Percentiles rank a stretch among this genome's conserved stretches.
phyloP scores from a whole-genome alignment of 2,329 filamentous ascomycete species.

The Cladophialophora exuberans region DNA sequence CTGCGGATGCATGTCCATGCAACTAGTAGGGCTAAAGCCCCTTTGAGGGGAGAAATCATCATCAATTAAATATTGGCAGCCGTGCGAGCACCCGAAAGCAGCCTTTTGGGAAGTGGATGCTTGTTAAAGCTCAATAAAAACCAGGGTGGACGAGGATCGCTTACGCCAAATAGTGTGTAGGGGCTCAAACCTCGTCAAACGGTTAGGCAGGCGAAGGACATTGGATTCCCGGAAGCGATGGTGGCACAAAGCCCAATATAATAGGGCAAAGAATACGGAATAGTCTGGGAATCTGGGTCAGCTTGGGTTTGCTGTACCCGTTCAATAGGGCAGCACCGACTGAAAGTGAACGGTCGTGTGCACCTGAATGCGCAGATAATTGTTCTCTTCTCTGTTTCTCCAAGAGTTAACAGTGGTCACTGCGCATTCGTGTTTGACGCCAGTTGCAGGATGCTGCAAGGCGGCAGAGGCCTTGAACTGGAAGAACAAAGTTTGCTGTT shows the following conservation, averaged over 20 bases:
- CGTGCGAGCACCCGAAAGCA: too few species aligned
- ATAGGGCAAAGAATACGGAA: conserved; percentile 14
- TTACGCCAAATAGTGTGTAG: conserved; percentile 17
- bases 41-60: conserved; percentile 2
- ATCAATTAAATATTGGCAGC: too few species aligned
- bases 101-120: neutral
- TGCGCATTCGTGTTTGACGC: neutral
- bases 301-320: neutral
- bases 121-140: conserved; percentile 6
- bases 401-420: neutral
- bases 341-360: too few species aligned
- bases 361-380: too few species aligned
- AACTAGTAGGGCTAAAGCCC: neutral
- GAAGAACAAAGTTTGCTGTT: conserved; percentile 11
- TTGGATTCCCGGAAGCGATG: conserved; percentile 10
- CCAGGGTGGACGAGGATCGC: conserved; percentile 8
- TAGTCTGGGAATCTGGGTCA: conserved; percentile 17
- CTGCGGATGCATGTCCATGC: conserved; percentile 9
- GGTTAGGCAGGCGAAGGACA: conserved; percentile 8
- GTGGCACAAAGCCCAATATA: conserved; percentile 20
- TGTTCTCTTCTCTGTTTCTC: neutral
- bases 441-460: conserved; percentile 9
- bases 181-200: conserved; percentile 22
- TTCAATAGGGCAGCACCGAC: too few species aligned
- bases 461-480: too few species aligned